Conservation (phyloP, 2,329 filamentous ascomycete genomes). For the Corniculantispora saksenae region DNA sequence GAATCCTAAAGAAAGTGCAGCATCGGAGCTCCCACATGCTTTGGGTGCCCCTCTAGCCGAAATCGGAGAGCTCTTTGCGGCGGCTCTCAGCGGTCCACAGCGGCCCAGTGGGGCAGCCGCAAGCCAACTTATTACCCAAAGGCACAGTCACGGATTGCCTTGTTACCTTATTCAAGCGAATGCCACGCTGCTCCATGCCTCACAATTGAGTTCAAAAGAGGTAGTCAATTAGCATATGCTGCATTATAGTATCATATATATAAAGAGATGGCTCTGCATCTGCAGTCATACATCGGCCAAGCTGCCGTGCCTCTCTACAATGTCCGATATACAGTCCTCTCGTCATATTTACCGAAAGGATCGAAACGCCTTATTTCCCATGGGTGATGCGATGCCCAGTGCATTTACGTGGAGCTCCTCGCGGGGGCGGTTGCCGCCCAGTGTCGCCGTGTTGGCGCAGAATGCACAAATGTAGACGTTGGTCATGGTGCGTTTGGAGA, state of each 20-base stretch:
- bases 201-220: neutral
- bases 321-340: neutral
- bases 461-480: conserved; percentile 65
- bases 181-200: neutral
- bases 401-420: conserved; percentile 40
- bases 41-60: conserved; percentile 37
- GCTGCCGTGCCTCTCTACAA: conserved; percentile 5
- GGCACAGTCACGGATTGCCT: neutral
- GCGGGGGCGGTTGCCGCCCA: conserved; percentile 49
- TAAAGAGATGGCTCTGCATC: conserved; percentile 17
- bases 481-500: conserved; percentile 57
- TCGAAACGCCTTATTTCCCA: conserved; percentile 45
- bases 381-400: conserved; percentile 35
- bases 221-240: conserved; percentile 8
- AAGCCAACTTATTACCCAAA: neutral
- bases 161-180: neutral
- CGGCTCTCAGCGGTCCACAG: neutral
- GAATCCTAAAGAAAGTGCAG: neutral
- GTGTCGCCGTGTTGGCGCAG: conserved; percentile 60
- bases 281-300: conserved; percentile 22
- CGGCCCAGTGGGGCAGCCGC: neutral
- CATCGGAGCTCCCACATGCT: conserved; percentile 1
- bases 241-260: neutral
- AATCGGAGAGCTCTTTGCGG: conserved; percentile 31
- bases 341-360: conserved; percentile 39